Base-by-base conservation (phyloP, 78 protist species). In the Isochrysis galbana region DNA sequence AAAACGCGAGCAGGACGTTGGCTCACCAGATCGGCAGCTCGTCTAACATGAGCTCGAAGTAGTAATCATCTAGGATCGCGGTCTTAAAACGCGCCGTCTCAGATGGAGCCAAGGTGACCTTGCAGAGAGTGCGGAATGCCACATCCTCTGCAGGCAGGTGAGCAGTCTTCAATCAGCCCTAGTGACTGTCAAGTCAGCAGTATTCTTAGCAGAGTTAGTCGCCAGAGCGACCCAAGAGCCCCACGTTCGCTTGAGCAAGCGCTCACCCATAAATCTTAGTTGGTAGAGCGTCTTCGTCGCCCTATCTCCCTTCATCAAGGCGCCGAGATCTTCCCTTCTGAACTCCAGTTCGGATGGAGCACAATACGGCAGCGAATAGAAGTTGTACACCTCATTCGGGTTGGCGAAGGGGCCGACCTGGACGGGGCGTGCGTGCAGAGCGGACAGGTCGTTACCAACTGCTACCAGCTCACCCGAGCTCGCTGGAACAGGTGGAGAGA, bases 341-440 rank as follows among this genome's bases (percentile, higher is more conserved):
- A 67, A 1, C 92, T 87, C 91, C 29, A 88, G 36, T 11, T 93
- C 90, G 26, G 34, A 1, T 10, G 98, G 98, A 25, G 54, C 70
- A 89, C 99, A 98, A 61, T 94, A 97, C 5, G 98, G 98, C 2
- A 98, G 94, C 41, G 94, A 41, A 91, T 96, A 98, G 94, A 92
- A 98, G 51, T 91, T 95, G 61, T 98, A 98, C 25, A 97, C 94
- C 90, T 98, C 99, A 32, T 97, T 84, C 44, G 99, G 99, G 89
- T 98, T 98, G 44, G 92, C 94, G 45, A 84, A 97, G 0, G 99
- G 99, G 11, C 99, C 98, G 2, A 98, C 94, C 94, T 97, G 46
- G 14, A 11, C 23, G 32, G 67, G 32, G 19, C 67, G 67, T 21
- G 67, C 19, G 67, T 21, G 19, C 10, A 54, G 19, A 54, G 67